phyloP scores from a whole-genome alignment of 2,329 filamentous ascomycete species.

The Aureobasidium melanogenum region DNA sequence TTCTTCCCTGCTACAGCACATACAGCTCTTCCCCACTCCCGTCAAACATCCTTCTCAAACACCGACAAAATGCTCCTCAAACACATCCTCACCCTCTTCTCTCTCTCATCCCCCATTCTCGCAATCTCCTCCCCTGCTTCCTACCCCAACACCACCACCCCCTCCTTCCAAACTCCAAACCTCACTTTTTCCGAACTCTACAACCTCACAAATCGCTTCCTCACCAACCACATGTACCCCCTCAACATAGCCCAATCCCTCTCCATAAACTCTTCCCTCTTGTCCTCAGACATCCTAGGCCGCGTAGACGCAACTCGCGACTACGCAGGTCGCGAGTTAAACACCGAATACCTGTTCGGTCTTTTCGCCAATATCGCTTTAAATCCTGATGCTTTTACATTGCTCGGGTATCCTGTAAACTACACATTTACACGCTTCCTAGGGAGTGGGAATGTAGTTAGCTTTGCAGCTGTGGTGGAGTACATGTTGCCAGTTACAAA shows the following conservation, averaged over 20 bases:
- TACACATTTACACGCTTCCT: neutral
- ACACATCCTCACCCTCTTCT: neutral
- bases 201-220: neutral
- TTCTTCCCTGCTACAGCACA: neutral
- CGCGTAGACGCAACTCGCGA: neutral
- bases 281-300: neutral
- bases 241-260: neutral
- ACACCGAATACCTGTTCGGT: conserved; percentile 1
- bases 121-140: neutral
- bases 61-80: neutral
- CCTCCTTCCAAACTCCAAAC: neutral
- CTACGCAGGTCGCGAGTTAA: neutral
- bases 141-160: neutral
- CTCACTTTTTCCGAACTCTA: neutral
- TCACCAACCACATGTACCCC: conserved; percentile 1
- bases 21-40: neutral
- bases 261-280: neutral
- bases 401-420: neutral
- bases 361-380: neutral
- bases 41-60: neutral
- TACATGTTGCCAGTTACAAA: neutral
- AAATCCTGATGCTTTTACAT: neutral
- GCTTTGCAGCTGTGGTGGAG: neutral
- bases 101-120: neutral
- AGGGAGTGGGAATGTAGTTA: neutral